Percentiles rank a stretch among this genome's conserved stretches.
phyloP scores from a whole-genome alignment of 2,329 filamentous ascomycete species.

The Colletotrichum coccodes region DNA sequence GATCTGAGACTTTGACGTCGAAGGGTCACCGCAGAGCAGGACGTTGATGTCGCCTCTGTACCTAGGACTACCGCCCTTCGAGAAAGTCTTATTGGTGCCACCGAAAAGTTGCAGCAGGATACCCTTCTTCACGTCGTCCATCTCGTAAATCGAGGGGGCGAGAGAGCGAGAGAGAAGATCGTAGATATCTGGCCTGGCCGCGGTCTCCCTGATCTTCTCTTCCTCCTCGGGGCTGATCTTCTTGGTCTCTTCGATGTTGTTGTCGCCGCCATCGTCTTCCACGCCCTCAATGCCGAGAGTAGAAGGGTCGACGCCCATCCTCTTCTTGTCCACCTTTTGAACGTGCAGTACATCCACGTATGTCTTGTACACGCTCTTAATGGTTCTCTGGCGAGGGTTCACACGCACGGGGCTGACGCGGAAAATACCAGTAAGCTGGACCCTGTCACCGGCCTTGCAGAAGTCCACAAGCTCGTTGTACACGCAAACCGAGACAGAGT shows the following conservation, averaged over 20 bases:
- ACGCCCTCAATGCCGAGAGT: constrained; percentile 87
- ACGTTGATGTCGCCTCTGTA: constrained; percentile 99
- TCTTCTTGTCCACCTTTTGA: constrained; percentile 95
- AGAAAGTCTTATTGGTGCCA: constrained; percentile 97
- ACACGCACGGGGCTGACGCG: constrained; percentile 92
- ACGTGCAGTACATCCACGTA: constrained; percentile 96
- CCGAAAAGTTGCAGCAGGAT: constrained; percentile 97
- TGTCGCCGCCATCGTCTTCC: constrained; percentile 70
- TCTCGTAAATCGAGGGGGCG: constrained; percentile 95
- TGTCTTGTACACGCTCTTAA: constrained; percentile 98
- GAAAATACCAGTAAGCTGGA: constrained; percentile 97
- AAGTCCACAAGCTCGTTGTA: constrained; percentile 98
- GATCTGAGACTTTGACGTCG: constrained; percentile 94
- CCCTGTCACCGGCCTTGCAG: constrained; percentile 96
- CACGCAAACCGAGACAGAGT: constrained; percentile 94
- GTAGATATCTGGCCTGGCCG: constrained; percentile 86
- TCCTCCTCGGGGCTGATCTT: constrained; percentile 89
- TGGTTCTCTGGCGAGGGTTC: constrained; percentile 89
- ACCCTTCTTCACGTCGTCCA: constrained; percentile 99
- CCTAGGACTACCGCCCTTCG: constrained; percentile 93
- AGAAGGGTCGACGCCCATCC: constrained; percentile 89
- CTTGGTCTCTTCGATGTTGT: constrained; percentile 83
- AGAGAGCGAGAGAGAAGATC: constrained; percentile 90
- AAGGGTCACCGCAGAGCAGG: constrained; percentile 95
- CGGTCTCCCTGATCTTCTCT: constrained; percentile 85